Base-by-base conservation (phyloP, 257 asterid species). In the Oldenlandia corymbosa region DNA sequence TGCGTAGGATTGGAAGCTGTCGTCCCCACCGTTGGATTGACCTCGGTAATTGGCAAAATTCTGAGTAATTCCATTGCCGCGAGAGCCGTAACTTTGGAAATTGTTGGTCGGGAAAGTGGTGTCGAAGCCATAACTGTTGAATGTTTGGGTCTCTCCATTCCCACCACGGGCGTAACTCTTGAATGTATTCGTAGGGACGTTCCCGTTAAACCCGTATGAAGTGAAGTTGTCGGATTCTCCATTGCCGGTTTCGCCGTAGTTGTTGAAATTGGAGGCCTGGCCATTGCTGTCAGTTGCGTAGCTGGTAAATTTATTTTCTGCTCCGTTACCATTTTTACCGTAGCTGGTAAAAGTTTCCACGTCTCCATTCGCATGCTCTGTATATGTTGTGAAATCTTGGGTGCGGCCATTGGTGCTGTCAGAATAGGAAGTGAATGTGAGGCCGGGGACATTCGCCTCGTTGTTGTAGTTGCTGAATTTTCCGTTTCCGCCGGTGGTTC, bases 11-110 rank as follows among this genome's bases (percentile, higher is more conserved):
- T 75, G 62, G 72, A 91, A 91, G 1, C 53, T 50, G 69, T 88
- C 95, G 73, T 81, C 92, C 0, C 95, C 95, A 12, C 85, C 88
- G 26, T 85, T 88, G 47, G 95, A 53, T 32, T 84, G 80, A 27
- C 84, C 91, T 45, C 98, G 78, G 71, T 91, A 91, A 34, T 14
- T 76, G 2, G 37, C 68, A 81, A 91, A 88, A 0, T 68, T 80
- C 31, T 88, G 94, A 1, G 73, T 50, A 2, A 84, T 84, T 2
- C 72, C 82, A 67, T 81, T 88, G 4, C 88, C 95, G 2, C 69
- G 74, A 2, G 75, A 39, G 21, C 84, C 95, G 74, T 88, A 88
- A n/a, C 56, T 85, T 18, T 17, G 76, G 88, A 91, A 91, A n/a
- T 70, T 71, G 28, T 86, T 88, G 21, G 69, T 37, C 2, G 97